These are phyloP conservation scores for Cystofilobasidium ferigula DNA, from an alignment of 768 basidiomycete species.

Conservation along the genomic window DNA sequence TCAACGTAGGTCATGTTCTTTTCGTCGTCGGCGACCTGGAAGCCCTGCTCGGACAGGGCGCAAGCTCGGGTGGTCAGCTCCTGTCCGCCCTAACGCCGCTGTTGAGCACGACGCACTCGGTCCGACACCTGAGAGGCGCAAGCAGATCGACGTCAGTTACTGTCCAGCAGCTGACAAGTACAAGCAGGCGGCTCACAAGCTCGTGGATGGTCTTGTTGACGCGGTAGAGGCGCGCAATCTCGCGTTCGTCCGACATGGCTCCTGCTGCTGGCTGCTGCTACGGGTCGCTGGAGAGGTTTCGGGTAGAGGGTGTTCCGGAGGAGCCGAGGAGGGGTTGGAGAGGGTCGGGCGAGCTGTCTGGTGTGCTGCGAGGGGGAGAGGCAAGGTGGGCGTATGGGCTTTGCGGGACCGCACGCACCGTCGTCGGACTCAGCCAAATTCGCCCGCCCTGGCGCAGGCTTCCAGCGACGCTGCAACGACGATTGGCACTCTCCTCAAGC, in stretches of 20 bases:
- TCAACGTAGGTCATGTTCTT: constrained; percentile 71
- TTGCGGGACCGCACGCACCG: no score
- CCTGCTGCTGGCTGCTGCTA: background rate
- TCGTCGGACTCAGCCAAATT: no score
- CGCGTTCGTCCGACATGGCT: constrained; percentile 24
- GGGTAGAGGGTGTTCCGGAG: background rate
- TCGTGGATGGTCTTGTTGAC: constrained; percentile 94
- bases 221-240: constrained; percentile 56
- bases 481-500: no score
- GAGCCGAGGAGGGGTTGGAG: background rate
- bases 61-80: constrained; percentile 31
- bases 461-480: no score
- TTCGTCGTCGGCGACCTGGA: constrained; percentile 87
- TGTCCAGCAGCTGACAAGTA: constrained; percentile 61
- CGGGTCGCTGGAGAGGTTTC: background rate
- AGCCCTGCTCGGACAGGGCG: no score
- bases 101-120: background rate
- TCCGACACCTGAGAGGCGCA: background rate
- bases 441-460: no score
- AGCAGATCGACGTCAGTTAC: background rate
- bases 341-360: no score
- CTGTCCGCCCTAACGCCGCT: no score
- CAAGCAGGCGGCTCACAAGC: constrained; percentile 60
- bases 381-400: no score
- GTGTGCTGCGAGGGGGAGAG: no score